Evolutionary conservation across 495 filamentous ascomycete genomes (phyloP).

Genomic region (Neurospora terricola): DNA sequence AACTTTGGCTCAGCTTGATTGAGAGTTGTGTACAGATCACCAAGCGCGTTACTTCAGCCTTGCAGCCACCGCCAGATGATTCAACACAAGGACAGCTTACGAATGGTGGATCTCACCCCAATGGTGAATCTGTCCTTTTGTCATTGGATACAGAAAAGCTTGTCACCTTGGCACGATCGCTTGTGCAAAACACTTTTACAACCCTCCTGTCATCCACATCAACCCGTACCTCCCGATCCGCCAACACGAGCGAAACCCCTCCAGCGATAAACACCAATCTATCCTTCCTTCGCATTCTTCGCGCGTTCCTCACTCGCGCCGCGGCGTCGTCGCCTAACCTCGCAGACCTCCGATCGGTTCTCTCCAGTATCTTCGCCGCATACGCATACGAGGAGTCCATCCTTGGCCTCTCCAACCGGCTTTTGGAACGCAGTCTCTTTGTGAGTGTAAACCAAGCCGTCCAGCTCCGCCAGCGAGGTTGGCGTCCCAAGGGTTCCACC

Average conservation of each 20-base stretch:
- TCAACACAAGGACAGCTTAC: slow-evolving; percentile 10
- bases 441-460: slow-evolving; percentile 68
- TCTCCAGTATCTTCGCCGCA: slow-evolving; percentile 83
- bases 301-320: slow-evolving; percentile 80
- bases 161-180: slow-evolving; percentile 52
- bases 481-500: slow-evolving; percentile 74
- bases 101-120: slow-evolving; percentile 13
- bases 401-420: slow-evolving; percentile 68
- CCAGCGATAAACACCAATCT: slow-evolving; percentile 39
- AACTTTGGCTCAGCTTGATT: slow-evolving; percentile 85
- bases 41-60: slow-evolving; percentile 37
- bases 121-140: background rate
- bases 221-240: slow-evolving; percentile 15
- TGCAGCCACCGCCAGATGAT: slow-evolving; percentile 9
- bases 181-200: slow-evolving; percentile 87
- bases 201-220: slow-evolving; percentile 68
- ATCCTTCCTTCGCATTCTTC: slow-evolving; percentile 81
- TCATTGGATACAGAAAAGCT: slow-evolving; percentile 45
- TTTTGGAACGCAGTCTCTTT: slow-evolving; percentile 86
- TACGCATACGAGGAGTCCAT: slow-evolving; percentile 91
- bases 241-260: background rate
- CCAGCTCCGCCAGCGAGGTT: slow-evolving; percentile 71
- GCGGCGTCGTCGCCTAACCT: slow-evolving; percentile 74
- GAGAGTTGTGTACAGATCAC: slow-evolving; percentile 75
- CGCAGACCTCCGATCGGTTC: slow-evolving; percentile 73